Percentiles rank a stretch among this genome's conserved stretches.
Conservation (phyloP, 202 grass and related monocot genomes). For the Alloteropsis angusta region DNA sequence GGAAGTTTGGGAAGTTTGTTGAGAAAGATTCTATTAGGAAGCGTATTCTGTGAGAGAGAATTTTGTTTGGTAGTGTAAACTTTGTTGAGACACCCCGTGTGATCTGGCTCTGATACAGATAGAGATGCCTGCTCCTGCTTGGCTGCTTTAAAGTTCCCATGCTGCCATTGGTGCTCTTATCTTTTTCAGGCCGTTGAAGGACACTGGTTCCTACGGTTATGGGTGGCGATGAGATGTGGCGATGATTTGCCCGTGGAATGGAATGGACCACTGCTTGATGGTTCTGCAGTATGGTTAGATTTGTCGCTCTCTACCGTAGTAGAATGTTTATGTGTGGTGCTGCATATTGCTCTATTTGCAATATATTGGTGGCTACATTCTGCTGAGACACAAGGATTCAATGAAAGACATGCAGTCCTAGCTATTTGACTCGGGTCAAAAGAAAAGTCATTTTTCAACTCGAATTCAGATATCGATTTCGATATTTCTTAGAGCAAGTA, state of each 20-base stretch:
- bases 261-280: neutral
- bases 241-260: neutral
- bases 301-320: neutral
- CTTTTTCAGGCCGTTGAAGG: constrained; percentile 18
- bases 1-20: no score
- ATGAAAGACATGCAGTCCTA: neutral
- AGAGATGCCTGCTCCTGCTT: neutral
- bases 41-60: no score
- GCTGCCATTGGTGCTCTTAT: constrained; percentile 3
- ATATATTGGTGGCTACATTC: neutral
- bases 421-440: neutral
- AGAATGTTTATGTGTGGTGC: neutral
- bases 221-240: neutral
- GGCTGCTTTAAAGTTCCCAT: neutral
- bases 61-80: no score
- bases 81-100: no score
- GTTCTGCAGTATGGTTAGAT: neutral
- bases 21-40: no score
- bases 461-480: neutral
- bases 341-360: neutral
- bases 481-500: no score
- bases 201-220: constrained; percentile 13
- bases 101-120: constrained; percentile 1
- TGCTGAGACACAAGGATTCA: neutral
- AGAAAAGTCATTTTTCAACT: neutral